Conservation (phyloP, 257 asterid species). For the Gentiana dahurica region DNA sequence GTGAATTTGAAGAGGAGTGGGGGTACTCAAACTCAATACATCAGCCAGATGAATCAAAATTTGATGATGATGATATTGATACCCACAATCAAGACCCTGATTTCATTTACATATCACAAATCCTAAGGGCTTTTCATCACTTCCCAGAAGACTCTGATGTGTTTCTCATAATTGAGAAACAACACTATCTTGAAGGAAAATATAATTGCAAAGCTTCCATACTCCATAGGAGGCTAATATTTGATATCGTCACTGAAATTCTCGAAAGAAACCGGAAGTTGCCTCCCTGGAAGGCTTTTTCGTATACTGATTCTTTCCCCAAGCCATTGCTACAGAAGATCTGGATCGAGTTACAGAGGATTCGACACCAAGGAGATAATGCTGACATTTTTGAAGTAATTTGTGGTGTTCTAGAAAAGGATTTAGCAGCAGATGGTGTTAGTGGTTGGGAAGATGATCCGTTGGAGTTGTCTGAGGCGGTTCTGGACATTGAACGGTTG, state of each 20-base stretch:
- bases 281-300: conserved; percentile 71
- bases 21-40: conserved; percentile 42
- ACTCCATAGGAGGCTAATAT: conserved; percentile 53
- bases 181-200: conserved; percentile 55
- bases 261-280: conserved; percentile 46
- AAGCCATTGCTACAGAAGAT: conserved; percentile 29
- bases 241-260: conserved; percentile 56
- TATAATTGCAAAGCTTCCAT: conserved; percentile 42
- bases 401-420: conserved; percentile 63
- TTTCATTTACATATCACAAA: conserved; percentile 49
- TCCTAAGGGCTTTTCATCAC: conserved; percentile 49
- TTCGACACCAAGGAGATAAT: conserved; percentile 26
- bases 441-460: conserved; percentile 76
- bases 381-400: conserved; percentile 58
- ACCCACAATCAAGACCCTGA: conserved; percentile 26
- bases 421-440: conserved; percentile 43
- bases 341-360: conserved; percentile 57
- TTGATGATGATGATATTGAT: conserved; percentile 24
- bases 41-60: conserved; percentile 14
- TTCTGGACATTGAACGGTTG: conserved; percentile 75
- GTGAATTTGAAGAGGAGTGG: conserved; percentile 50
- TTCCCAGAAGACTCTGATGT: conserved; percentile 48
- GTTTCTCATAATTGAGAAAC: conserved; percentile 62
- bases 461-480: conserved; percentile 54
- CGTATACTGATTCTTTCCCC: conserved; percentile 16